Evolutionary conservation across 768 basidiomycete genomes (phyloP), one percentile per base, ranked within the genome.

Genomic region (Termitomyces sp.): DNA sequence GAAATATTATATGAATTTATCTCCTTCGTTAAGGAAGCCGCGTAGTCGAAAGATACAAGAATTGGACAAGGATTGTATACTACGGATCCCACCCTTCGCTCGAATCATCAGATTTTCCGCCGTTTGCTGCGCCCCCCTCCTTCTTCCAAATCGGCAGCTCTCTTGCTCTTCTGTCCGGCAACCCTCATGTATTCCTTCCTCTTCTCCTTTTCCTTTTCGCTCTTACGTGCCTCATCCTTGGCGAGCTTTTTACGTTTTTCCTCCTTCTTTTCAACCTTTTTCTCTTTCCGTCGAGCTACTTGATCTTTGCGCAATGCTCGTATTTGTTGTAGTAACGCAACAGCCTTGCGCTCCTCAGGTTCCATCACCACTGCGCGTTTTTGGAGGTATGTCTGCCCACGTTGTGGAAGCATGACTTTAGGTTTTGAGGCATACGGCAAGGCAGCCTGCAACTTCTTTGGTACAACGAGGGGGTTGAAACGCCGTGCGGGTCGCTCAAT

Each of bases 331-430:
- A 99, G 69, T 39, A 98, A 73, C 39, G 91, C 88, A 20, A 98
- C 75, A 0, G 97, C 95, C 69, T 85, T 89, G 79, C 89, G 93
- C 77, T 98, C 97, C 69, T 96, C 94, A 1, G 92, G 91, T 67
- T 96, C 91, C 80, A 98, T 82, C 46, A 99, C 87, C 26, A 98
- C 94, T 1, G 96, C 94, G 13, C 97, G 87, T 71, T 91, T 92
- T 72, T 94, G 92, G 68, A 98, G 73, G 72, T 98, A 97, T n/a
- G 94, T 94, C 69, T 81, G 77, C 55, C 74, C 75, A 36, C 76
- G 73, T 72, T 93, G 94, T 8, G 88, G 79, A 63, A 82, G 81
- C 81, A 90, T 88, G 37, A 88, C 69, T 71, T 89, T 90, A 20
- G 94, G 92, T 72, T 99, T 99, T 34, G 91, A 90, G 1, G 94